Evolutionary conservation across 2,329 filamentous ascomycete species (phyloP).

Genomic region (Seiridium cupressi): DNA sequence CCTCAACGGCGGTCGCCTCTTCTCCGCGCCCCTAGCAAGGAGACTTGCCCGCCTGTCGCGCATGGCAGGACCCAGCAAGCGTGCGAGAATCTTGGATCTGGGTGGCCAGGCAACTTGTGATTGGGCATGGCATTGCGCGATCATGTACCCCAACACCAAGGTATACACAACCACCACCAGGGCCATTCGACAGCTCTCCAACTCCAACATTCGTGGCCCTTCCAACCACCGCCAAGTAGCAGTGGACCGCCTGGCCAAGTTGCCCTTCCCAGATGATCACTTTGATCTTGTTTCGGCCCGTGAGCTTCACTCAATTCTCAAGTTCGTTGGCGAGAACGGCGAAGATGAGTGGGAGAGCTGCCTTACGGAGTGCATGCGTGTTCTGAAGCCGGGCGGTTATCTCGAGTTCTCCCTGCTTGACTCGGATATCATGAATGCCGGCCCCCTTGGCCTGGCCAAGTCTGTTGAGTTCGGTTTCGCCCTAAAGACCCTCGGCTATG

Average conservation of each 20-base stretch:
- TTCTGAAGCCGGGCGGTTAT: conserved; percentile 90
- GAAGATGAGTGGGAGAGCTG: conserved; percentile 87
- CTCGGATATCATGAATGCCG: conserved; percentile 83
- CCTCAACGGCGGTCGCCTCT: conserved; percentile 63
- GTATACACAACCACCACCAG: conserved; percentile 86
- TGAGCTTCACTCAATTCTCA: conserved; percentile 81
- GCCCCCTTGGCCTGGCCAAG: conserved; percentile 75
- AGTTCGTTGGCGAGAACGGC: conserved; percentile 64
- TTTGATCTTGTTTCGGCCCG: conserved; percentile 93
- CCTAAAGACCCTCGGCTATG: conserved; percentile 86
- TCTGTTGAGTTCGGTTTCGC: conserved; percentile 91
- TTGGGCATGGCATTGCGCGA: conserved; percentile 93
- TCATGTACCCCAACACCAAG: conserved; percentile 80
- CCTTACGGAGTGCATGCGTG: conserved; percentile 81
- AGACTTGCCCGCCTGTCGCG: conserved; percentile 55
- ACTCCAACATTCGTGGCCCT: conserved; percentile 77
- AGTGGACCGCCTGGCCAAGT: conserved; percentile 71
- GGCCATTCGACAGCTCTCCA: conserved; percentile 66
- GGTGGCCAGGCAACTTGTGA: conserved; percentile 82
- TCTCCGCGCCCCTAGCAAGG: conserved; percentile 63
- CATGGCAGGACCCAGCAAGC: conserved; percentile 47
- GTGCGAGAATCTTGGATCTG: conserved; percentile 76
- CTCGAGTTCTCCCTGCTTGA: conserved; percentile 90
- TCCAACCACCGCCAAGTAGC: conserved; percentile 82
- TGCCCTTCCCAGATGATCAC: conserved; percentile 82